A percentile compares a stretch with the other conserved stretches of the same genome.
These are phyloP conservation scores for Rhizoclosmatium globosum DNA, from an alignment of 192 early-diverging fungal genomes.

Conservation along the genomic window DNA sequence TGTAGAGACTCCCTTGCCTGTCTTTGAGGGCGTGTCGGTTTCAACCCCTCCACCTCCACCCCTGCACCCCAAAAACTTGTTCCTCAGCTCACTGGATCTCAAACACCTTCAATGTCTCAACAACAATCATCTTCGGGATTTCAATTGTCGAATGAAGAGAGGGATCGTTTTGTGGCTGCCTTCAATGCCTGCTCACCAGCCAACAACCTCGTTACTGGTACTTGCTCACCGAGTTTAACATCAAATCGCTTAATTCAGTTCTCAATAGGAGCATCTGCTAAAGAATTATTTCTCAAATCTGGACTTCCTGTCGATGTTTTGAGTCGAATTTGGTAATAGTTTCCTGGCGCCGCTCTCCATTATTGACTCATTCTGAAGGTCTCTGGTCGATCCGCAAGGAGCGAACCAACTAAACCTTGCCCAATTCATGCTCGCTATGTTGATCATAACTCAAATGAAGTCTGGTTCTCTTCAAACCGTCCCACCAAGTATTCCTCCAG, in stretches of 20 bases:
- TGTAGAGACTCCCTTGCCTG: conserved; percentile 59
- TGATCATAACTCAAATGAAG: conserved; percentile 83
- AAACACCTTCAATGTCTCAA: background rate
- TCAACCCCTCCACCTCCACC: background rate
- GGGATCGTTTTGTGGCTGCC: conserved; percentile 67
- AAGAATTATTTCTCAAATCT: conserved; percentile 81
- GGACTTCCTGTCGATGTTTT: conserved; percentile 80
- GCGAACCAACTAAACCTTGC: conserved; percentile 76
- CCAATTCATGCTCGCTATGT: conserved; percentile 93
- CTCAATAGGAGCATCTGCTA: conserved; percentile 70
- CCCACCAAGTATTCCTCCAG: conserved; percentile 73
- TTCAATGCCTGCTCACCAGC: conserved; percentile 66
- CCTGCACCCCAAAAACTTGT: conserved; percentile 15
- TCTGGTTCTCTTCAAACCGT: conserved; percentile 71
- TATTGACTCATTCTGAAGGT: conserved; percentile 47
- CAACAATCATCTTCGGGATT: conserved; percentile 26
- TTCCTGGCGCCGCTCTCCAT: background rate
- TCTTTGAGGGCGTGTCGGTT: conserved; percentile 60
- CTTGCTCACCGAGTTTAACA: background rate
- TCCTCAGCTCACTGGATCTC: background rate
- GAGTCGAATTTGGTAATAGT: conserved; percentile 78
- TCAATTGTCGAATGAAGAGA: conserved; percentile 53
- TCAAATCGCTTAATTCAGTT: background rate
- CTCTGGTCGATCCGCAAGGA: conserved; percentile 77
- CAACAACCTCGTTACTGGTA: conserved; percentile 55